Percentiles rank a stretch among this genome's conserved stretches.
Conservation (phyloP, 73 alveolate genomes). For the Tetrahymena malaccensis region DNA sequence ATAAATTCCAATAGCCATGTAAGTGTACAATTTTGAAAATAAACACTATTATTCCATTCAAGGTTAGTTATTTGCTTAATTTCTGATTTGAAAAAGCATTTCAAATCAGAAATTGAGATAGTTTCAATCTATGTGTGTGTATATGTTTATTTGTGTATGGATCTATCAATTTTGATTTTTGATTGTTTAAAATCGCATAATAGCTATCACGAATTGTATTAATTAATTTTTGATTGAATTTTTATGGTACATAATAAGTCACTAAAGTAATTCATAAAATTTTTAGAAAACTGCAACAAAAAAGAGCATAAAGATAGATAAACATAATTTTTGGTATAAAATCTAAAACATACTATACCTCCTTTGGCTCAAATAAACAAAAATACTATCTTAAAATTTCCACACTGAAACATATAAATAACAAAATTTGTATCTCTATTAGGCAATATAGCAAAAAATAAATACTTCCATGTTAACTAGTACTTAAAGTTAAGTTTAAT, state of each 20-base stretch:
- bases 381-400: not conserved
- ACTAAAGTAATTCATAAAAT: not conserved
- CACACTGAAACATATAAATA: too few species aligned
- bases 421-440: too few species aligned
- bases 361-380: not conserved
- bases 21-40: not conserved
- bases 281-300: too few species aligned
- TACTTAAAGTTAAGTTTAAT: not conserved
- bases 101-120: not conserved
- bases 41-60: not conserved
- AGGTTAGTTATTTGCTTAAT: not conserved
- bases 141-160: too few species aligned
- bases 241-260: not conserved
- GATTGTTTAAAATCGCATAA: not conserved
- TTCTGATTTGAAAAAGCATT: not conserved
- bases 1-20: not conserved
- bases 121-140: not conserved
- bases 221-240: not conserved
- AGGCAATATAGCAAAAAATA: too few species aligned
- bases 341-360: not conserved
- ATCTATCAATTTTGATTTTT: too few species aligned
- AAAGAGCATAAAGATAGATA: not conserved
- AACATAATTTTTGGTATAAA: not conserved
- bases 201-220: not conserved
- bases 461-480: not conserved